Conservation (phyloP, 495 filamentous ascomycete genomes). For the Penicillium egyptiacum region DNA sequence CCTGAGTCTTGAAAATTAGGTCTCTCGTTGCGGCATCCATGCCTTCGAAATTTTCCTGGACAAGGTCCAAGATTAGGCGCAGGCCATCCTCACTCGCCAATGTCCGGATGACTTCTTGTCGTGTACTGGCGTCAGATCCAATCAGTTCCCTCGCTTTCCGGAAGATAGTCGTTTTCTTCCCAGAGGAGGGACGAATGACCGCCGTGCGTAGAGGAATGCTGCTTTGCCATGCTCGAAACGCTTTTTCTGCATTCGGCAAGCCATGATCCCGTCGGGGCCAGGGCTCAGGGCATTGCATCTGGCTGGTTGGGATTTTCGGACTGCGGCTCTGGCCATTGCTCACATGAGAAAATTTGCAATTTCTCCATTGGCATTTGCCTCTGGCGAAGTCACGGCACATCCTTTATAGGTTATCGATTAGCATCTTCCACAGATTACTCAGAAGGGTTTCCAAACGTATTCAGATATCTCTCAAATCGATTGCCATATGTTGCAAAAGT, state of each 20-base stretch:
- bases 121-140: slow-evolving; percentile 20
- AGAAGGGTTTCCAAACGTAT: neutral
- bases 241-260: slow-evolving; percentile 9
- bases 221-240: slow-evolving; percentile 15
- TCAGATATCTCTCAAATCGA: neutral
- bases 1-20: slow-evolving; percentile 33
- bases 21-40: slow-evolving; percentile 24
- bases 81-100: slow-evolving; percentile 32
- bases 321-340: neutral
- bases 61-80: slow-evolving; percentile 26
- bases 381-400: slow-evolving; percentile 18
- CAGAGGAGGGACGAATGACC: neutral
- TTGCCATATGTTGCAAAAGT: neutral
- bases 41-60: slow-evolving; percentile 23
- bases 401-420: neutral
- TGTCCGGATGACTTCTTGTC: slow-evolving; percentile 32
- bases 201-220: slow-evolving; percentile 10
- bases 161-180: slow-evolving; percentile 20
- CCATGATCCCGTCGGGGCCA: neutral
- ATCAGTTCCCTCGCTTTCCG: slow-evolving; percentile 26
- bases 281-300: neutral
- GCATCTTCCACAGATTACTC: neutral
- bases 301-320: neutral
- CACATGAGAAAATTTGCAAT: slow-evolving; percentile 22
- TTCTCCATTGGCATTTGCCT: slow-evolving; percentile 16